Percentiles rank a stretch among this genome's conserved stretches.
phyloP scores from a whole-genome alignment of 1,284 basidiomycete genomes.

The Tilletia setariae region DNA sequence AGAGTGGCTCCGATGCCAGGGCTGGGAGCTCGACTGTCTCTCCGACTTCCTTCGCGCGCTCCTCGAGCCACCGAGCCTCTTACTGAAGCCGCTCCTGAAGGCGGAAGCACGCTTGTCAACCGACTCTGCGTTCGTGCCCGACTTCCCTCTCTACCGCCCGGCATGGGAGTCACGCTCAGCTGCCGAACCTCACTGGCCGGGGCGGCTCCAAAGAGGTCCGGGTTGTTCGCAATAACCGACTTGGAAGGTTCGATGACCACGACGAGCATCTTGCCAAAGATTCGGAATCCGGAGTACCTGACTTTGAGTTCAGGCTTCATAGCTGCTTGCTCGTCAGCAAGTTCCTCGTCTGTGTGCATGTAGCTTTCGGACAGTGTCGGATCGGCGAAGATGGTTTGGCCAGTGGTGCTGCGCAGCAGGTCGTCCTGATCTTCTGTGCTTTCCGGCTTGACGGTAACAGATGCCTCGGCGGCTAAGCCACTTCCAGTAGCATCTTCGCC shows the following conservation, averaged over 20 bases:
- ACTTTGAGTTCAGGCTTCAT: not conserved
- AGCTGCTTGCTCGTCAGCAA: not conserved
- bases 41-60: constrained; percentile 8
- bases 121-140: constrained; percentile 28
- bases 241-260: constrained; percentile 40
- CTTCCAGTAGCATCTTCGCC: not conserved
- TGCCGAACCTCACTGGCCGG: constrained; percentile 30
- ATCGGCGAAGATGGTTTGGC: not conserved
- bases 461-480: not conserved
- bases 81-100: not conserved
- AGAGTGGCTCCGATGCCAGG: constrained; percentile 24
- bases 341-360: not conserved
- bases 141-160: constrained; percentile 22
- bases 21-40: constrained; percentile 15
- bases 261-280: constrained; percentile 45
- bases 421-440: not conserved
- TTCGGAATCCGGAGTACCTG: constrained; percentile 35
- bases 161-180: constrained; percentile 30
- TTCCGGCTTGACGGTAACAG: not conserved
- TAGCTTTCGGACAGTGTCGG: not conserved
- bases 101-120: constrained; percentile 12
- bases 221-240: constrained; percentile 28
- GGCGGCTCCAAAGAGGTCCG: constrained; percentile 35
- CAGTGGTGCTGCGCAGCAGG: not conserved
- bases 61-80: not conserved